Evolutionary conservation across 2,329 filamentous ascomycete genomes (phyloP), one percentile per base, ranked within the genome.

Genomic region (Simplicillium sp.): DNA sequence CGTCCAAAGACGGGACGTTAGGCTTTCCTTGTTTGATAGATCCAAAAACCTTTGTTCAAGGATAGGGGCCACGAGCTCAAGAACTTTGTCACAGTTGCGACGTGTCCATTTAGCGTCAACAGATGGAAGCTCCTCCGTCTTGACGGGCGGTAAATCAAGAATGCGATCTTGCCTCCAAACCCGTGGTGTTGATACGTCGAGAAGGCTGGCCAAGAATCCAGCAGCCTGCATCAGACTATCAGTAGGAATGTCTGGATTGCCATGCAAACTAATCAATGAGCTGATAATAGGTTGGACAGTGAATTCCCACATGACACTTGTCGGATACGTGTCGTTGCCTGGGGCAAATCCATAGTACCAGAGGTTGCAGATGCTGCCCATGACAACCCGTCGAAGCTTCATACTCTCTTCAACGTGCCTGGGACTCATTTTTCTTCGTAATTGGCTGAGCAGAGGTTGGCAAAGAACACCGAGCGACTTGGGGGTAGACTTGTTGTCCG

Each of bases 31-130:
- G 38, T 77, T 68, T 8, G 75, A 70, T n/a, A 90, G 54, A 13
- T 77, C 75, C 39, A 72, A 65, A 38, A 87, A 80, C 39, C 72
- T 73, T 41, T 65, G 70, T 59, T 78, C 75, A 3, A 87, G 60
- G 15, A 81, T 66, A 9, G 80, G 72, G 4, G 66, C 66, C 7
- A 80, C 71, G 8, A 82, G 65, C 3, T 71, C 60, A 29, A 95
- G 74, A 4, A 96, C 71, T 34, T 70, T 71, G 2, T 66, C 56
- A 4, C 83, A 67, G 46, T 86, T 87, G 44, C 77, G 82, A 40
- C 90, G 77, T 11, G 94, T 70, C 92, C 92, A 98, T 66, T 84
- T 87, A 4, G 84, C 71, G 53, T 97, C 88, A 7, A 97, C 66
- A 7, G 81, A 68, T 6, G 88, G 85, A n/a, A 98, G 67, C 44